Evolutionary conservation across 148 eudicot genomes (phyloP), one percentile per base, ranked within the genome.

Genomic region (Arctostaphylos glauca): DNA sequence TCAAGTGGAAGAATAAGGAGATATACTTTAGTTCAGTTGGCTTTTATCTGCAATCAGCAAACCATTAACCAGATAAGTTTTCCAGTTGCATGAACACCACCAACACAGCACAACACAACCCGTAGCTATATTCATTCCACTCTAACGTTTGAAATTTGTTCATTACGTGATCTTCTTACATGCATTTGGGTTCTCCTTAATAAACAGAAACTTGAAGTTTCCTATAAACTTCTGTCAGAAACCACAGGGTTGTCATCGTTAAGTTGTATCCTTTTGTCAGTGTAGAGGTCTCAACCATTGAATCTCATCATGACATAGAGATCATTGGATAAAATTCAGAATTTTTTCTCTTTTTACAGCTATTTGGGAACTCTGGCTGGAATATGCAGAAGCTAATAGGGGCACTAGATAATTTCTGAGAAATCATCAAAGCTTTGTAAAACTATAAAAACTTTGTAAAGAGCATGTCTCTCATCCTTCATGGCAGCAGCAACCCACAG

Each of bases 251-350:
- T 44, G n/a, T 72, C 49, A 71, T 68, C 2, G 49, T 41, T 72
- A 72, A 9, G 47, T 13, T 74, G 14, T 50, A 74, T 74, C 54
- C 53, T 50, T 19, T 74, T 21, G 6, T 16, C 1, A 4, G 31
- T 43, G 18, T 31, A 71, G n/a, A 71, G 41, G 74, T 71, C 74
- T 71, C 74, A 71, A 43, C 48, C 74, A 71, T 6, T 71, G 50
- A 46, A 15, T 14, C 49, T 71, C 0, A 5, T 41, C 9, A 41
- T 70, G 74, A 71, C 74, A 71, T 71, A 9, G 4, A 38, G 46
- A 68, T 41, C 12, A 47, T 38, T 2, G 46, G 19, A 31, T 38
- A 4, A 38, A 1, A 31, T 31, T 68, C 38, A 31, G 46, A 2
- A 9, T 25, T 31, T 66, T 3, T 16, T 10, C 2, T 41, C 19